Conservation (phyloP, 495 filamentous ascomycete genomes). For the Penicillium coprophilum region DNA sequence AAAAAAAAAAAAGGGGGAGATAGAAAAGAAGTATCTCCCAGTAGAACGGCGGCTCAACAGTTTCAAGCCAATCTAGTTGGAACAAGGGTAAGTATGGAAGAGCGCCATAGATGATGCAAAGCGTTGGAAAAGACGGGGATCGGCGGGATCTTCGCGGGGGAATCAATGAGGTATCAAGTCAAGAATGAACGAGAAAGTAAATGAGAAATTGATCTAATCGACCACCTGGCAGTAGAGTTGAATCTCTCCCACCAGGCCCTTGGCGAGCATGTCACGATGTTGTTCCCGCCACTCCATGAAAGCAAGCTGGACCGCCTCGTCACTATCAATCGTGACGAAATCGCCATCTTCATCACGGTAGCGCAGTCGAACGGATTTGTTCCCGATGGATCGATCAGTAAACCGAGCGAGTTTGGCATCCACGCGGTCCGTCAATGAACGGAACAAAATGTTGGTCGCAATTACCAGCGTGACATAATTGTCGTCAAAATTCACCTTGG, state of each 20-base stretch:
- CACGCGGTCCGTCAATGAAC: conserved; percentile 91
- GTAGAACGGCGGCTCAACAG: conserved; percentile 25
- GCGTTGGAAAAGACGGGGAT: conserved; percentile 2
- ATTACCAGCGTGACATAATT: conserved; percentile 90
- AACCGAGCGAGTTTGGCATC: conserved; percentile 87
- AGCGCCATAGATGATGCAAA: conserved; percentile 24
- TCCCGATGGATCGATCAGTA: conserved; percentile 74
- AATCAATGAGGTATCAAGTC: conserved; percentile 8
- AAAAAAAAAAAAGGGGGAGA: conserved; percentile 19
- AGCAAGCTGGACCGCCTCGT: conserved; percentile 91
- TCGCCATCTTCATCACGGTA: conserved; percentile 94
- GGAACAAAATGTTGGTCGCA: conserved; percentile 87
- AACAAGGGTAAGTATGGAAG: conserved; percentile 14
- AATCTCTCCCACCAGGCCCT: conserved; percentile 77
- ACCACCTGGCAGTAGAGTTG: conserved; percentile 68
- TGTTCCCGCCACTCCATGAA: conserved; percentile 90
- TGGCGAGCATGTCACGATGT: conserved; percentile 59
- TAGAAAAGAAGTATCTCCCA: conserved; percentile 21
- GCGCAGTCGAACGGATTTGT: conserved; percentile 74
- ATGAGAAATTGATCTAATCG: conserved; percentile 26
- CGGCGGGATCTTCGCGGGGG: conserved; percentile 2
- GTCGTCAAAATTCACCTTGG: conserved; percentile 83
- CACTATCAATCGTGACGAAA: conserved; percentile 86
- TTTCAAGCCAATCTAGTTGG: conserved; percentile 38
- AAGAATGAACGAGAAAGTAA: conserved; percentile 9